Evolutionary conservation across 768 basidiomycete species (phyloP), one percentile per base, ranked within the genome.

Genomic region (Hypholoma fasciculare): DNA sequence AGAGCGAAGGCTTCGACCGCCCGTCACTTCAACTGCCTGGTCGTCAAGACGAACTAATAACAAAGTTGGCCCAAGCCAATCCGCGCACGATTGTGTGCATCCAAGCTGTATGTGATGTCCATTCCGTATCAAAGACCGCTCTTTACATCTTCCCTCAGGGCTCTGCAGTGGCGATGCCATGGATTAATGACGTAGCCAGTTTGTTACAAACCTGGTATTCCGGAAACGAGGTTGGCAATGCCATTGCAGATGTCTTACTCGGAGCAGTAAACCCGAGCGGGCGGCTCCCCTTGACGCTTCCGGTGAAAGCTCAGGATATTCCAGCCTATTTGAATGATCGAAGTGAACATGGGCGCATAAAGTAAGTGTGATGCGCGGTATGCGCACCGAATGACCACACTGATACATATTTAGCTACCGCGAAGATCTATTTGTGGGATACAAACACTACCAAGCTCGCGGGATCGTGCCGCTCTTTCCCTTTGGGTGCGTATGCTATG

Each of bases 1-100:
- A 91, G 72, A 84, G 83, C 59, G 89, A 90, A 70, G 87, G 87
- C 7, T 89, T 87, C 63, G 89, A 91, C 63, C 74, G 89, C 37
- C 82, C 82, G 12, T 78, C 82, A 1, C 73, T 91, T 23, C 70
- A 78, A 47, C 74, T 89, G 64, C 88, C 88, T 46, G 82, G 83
- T 4, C 67, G 73, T 13, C 83, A 85, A 61, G 80, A 89, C 65
- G 83, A 88, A 66, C 70, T 87, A 7, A 84, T 89, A 53, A 57
- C 67, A 4, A 74, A 75, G 44, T 65, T 90, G 13, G 78, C 79
- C 4, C 71, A 74, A 47, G 86, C 75, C 4, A 89, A 89, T 64
- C 74, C 78, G 2, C 81, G 81, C 56, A 85, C 82, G 2, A 70
- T 87, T 37, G 85, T 89, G 17, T 78, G 79, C 63, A 73, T 86